Evolutionary conservation across 1,139 yeast species (phyloP).

Genomic region (Geotrichum cucujoidarum): DNA sequence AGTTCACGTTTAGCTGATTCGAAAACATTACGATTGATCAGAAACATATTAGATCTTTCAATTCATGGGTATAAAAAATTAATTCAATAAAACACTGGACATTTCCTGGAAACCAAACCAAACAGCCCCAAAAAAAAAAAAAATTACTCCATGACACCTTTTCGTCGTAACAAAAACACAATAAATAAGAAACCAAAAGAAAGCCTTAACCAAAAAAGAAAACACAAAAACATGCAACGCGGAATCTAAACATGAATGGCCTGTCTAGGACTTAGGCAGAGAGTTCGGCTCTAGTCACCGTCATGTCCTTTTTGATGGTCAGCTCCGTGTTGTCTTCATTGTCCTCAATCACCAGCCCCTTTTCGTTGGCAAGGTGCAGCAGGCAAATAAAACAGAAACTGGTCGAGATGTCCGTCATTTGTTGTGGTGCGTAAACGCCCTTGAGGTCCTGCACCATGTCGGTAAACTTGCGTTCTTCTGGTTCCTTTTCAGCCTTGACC

Average conservation of each 20-base stretch:
- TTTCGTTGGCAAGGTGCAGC: constrained; percentile 84
- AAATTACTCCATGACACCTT: background rate
- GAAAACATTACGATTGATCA: too few relatives aligned
- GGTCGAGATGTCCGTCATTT: constrained; percentile 62
- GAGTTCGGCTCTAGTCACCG: constrained; percentile 19
- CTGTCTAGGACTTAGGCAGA: constrained; percentile 14
- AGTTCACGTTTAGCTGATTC: too few relatives aligned
- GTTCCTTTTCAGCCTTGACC: background rate
- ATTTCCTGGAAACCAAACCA: too few relatives aligned
- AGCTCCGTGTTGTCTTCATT: constrained; percentile 57
- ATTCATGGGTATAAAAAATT: too few relatives aligned
- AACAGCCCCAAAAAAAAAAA: too few relatives aligned
- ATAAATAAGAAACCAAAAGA: background rate
- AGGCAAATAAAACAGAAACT: constrained; percentile 84
- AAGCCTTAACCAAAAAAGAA: background rate
- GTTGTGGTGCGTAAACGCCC: constrained; percentile 35
- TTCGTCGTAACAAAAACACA: background rate
- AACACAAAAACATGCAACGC: background rate
- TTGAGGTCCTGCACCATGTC: constrained; percentile 41
- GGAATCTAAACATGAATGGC: background rate
- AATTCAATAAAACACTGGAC: too few relatives aligned
- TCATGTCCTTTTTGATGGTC: constrained; percentile 37
- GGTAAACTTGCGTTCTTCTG: constrained; percentile 40
- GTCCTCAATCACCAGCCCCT: constrained; percentile 60
- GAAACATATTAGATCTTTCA: too few relatives aligned